Evolutionary conservation across 2,329 filamentous ascomycete species (phyloP).

Genomic region (Penicillium sp.): DNA sequence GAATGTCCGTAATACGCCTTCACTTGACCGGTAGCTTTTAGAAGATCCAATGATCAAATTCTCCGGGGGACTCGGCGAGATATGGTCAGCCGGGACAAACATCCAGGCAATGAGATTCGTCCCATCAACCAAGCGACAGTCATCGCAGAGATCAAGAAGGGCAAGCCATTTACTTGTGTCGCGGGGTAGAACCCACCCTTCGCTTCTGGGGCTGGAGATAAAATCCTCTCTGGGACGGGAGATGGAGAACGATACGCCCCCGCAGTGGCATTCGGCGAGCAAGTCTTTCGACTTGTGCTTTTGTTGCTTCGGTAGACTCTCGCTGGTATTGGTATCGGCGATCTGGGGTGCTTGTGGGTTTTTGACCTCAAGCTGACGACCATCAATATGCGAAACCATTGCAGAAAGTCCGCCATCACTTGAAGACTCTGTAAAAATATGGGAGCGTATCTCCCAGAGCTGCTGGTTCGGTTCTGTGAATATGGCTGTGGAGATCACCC

Average conservation of each 20-base stretch:
- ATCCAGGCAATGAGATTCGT: conserved; percentile 46
- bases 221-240: conserved; percentile 38
- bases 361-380: conserved; percentile 14
- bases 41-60: conserved; percentile 38
- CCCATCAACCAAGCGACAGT: conserved; percentile 45
- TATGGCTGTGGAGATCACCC: conserved; percentile 27
- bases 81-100: conserved; percentile 40
- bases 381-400: conserved; percentile 18
- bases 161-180: conserved; percentile 29
- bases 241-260: conserved; percentile 47
- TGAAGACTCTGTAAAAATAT: conserved; percentile 21
- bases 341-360: conserved; percentile 5
- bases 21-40: conserved; percentile 42
- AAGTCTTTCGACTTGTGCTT: conserved; percentile 20
- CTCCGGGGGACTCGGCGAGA: conserved; percentile 29
- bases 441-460: conserved; percentile 20
- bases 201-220: conserved; percentile 24
- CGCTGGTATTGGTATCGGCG: background rate
- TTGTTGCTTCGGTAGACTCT: background rate
- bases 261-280: conserved; percentile 47
- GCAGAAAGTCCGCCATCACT: conserved; percentile 20
- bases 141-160: conserved; percentile 31
- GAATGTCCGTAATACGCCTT: conserved; percentile 43
- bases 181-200: conserved; percentile 16
- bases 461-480: conserved; percentile 21